These are phyloP conservation scores for Hemileccinum rubropunctum DNA, from an alignment of 768 basidiomycete species.

Conservation along the genomic window DNA sequence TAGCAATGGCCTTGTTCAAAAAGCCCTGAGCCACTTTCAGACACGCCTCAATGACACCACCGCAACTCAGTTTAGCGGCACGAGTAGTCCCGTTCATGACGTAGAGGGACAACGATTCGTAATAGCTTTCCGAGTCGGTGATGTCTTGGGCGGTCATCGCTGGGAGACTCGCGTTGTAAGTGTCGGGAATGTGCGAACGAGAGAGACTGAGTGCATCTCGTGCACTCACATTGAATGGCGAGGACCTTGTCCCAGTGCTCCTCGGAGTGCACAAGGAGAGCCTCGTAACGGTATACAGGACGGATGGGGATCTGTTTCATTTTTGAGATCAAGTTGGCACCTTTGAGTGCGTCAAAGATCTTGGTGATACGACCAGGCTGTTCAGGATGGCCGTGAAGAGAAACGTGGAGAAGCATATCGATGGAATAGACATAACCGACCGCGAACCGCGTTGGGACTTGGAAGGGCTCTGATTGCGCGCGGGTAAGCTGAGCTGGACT, in stretches of 20 bases:
- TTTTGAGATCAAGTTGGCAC: constrained; percentile 53
- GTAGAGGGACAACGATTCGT: constrained; percentile 91
- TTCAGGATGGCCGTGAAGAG: constrained; percentile 70
- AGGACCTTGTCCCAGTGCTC: constrained; percentile 92
- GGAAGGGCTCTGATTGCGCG: constrained; percentile 34
- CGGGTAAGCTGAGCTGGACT: constrained; percentile 20
- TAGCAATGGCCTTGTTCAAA: constrained; percentile 86
- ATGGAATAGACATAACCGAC: constrained; percentile 87
- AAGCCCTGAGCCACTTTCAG: constrained; percentile 80
- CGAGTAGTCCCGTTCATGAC: constrained; percentile 82
- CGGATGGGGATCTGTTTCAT: constrained; percentile 82
- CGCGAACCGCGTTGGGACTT: constrained; percentile 20
- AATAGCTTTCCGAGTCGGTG: constrained; percentile 72
- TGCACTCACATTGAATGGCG: constrained; percentile 73
- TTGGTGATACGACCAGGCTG: constrained; percentile 71
- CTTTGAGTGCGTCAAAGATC: constrained; percentile 68
- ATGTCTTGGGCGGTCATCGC: constrained; percentile 77
- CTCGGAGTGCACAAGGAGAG: constrained; percentile 84
- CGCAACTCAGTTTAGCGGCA: constrained; percentile 86
- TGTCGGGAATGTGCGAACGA: background rate
- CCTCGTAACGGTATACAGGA: constrained; percentile 72
- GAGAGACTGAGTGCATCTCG: no score
- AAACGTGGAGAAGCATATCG: constrained; percentile 84
- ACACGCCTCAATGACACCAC: constrained; percentile 90
- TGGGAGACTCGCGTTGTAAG: constrained; percentile 31